Evolutionary conservation across 129 eudicot species (phyloP), one percentile per base, ranked within the genome.

Genomic region (Flaveria bidentis): DNA sequence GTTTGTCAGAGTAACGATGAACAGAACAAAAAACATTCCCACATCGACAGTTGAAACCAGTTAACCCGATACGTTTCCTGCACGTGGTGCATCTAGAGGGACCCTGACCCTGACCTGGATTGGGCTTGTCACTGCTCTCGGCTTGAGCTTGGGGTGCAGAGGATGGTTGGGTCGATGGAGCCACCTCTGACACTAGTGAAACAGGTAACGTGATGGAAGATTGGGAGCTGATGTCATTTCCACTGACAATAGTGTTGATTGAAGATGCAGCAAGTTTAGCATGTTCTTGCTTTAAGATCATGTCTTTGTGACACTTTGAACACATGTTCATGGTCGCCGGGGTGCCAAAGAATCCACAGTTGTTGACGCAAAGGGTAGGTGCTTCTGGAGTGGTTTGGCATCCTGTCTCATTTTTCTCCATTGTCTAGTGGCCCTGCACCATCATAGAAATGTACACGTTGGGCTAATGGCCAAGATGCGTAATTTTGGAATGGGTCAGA

Each of bases 261-360:
- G 96, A 87, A 23, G 96, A 81, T n/a, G 92, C 92, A 50, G 96
- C 92, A 56, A 87, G 90, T 67, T 90, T 85, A 15, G 90, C 92
- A 45, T 90, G 88, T 64, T 90, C 88, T 79, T 90, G 87, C 71
- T 90, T 87, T 73, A 90, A 63, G n/a, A 87, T 66, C 50, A 83
- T 20, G 79, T 83, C 90, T 52, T 85, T 90, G 92, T 87, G 87
- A 80, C 96, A 90, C 69, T 90, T 90, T 69, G 96, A 90, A 78
- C 96, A 87, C 96, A 90, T 87, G 70, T 90, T 90, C 96, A 90
- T 90, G 67, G 89, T 90, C 10, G 90, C 84, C 4, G 91, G 83
- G 57, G 87, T 87, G 62, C 96, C 96, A 18, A 87, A 90, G 77
- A 90, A 90, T 71, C 92, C 92, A 68, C 92, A 90, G 82, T 85